Percentiles rank a stretch among this genome's conserved stretches.
Conservation (phyloP, 73 alveolate species). For the Paramecium octaurelia region DNA sequence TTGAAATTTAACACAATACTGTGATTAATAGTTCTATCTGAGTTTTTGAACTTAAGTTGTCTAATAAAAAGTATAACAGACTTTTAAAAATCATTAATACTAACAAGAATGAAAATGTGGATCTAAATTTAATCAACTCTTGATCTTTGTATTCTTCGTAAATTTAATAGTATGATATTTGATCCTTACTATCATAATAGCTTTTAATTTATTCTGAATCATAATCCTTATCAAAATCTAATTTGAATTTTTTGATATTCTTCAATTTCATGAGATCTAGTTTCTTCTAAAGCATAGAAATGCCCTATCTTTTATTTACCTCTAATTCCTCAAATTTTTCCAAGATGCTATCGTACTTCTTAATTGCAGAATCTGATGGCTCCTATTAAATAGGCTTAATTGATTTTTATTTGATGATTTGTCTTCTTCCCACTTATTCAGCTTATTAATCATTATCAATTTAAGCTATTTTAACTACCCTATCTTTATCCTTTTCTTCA, state of each 20-base stretch:
- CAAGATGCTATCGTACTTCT: neutral
- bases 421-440: neutral
- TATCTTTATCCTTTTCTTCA: neutral
- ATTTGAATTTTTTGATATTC: neutral
- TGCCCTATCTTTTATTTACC: neutral
- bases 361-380: neutral
- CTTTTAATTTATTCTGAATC: neutral
- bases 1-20: neutral
- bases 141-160: neutral
- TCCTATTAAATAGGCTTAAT: neutral
- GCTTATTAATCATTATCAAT: neutral
- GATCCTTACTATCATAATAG: neutral
- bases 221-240: neutral
- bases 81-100: neutral
- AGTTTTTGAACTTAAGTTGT: neutral
- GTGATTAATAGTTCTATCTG: neutral
- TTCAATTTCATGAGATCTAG: neutral
- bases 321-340: neutral
- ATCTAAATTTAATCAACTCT: neutral
- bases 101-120: neutral
- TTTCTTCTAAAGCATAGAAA: neutral
- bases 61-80: neutral
- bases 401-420: neutral
- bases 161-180: neutral
- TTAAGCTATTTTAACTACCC: neutral